These are phyloP conservation scores for Letharia lupina DNA, from an alignment of 495 filamentous ascomycete genomes.

Conservation along the genomic window DNA sequence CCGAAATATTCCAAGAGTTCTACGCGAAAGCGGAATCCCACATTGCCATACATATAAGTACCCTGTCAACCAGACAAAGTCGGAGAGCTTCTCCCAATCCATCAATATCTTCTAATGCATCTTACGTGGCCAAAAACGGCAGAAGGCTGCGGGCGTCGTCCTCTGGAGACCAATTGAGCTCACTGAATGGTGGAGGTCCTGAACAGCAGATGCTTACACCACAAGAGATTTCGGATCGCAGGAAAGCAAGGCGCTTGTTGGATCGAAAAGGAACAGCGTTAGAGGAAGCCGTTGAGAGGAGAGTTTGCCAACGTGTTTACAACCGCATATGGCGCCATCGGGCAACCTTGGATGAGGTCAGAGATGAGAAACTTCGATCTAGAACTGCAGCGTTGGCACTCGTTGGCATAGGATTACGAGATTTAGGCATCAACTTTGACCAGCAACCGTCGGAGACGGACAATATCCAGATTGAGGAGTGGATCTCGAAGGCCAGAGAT, in stretches of 20 bases:
- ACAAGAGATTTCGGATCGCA: constrained; percentile 69
- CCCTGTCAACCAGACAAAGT: constrained; percentile 64
- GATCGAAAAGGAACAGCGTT: constrained; percentile 66
- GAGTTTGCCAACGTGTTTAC: constrained; percentile 81
- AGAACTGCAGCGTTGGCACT: constrained; percentile 86
- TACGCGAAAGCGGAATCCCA: constrained; percentile 75
- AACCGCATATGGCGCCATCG: constrained; percentile 82
- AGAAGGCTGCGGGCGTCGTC: constrained; percentile 18
- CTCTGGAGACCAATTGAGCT: constrained; percentile 23
- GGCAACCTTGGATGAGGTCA: constrained; percentile 85
- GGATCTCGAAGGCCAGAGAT: constrained; percentile 64
- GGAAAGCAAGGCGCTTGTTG: constrained; percentile 65
- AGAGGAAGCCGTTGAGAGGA: constrained; percentile 87
- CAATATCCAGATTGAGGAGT: constrained; percentile 58
- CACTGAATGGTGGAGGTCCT: constrained; percentile 21
- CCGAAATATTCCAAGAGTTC: constrained; percentile 88
- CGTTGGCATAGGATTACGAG: constrained; percentile 79
- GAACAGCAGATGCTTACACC: constrained; percentile 91
- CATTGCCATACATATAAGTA: constrained; percentile 80
- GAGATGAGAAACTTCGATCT: constrained; percentile 90
- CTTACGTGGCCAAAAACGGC: constrained; percentile 13
- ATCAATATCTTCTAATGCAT: constrained; percentile 39
- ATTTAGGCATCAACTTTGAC: constrained; percentile 73
- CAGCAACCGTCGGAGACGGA: constrained; percentile 34
- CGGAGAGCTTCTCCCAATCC: constrained; percentile 51